Percentiles rank a stretch among this genome's conserved stretches.
These are phyloP conservation scores for Pseudocercospora fijiensis DNA, from an alignment of 2,329 filamentous ascomycete genomes.

Conservation along the genomic window DNA sequence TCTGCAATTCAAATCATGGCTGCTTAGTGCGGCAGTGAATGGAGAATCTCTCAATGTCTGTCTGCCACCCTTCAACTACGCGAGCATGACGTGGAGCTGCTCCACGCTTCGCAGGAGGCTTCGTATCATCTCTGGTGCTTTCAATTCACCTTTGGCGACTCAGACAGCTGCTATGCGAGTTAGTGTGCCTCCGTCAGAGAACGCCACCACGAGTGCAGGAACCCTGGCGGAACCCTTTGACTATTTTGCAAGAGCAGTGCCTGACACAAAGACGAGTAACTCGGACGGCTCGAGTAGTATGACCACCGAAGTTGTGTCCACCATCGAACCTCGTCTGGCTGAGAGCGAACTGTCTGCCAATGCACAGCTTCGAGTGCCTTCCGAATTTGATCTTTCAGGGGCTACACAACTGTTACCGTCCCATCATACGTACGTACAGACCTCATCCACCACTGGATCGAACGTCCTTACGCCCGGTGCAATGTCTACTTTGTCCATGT, in stretches of 20 bases:
- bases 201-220: conserved; percentile 1
- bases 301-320: conserved; percentile 26
- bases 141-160: conserved; percentile 26
- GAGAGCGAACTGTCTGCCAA: background rate
- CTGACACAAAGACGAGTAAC: conserved; percentile 9
- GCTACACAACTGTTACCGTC: conserved; percentile 28
- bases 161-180: conserved; percentile 31
- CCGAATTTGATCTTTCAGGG: conserved; percentile 23
- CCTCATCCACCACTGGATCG: conserved; percentile 13
- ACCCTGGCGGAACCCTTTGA: conserved; percentile 27
- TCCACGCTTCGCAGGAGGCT: conserved; percentile 68
- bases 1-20: conserved; percentile 68
- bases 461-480: conserved; percentile 20
- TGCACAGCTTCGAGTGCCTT: conserved; percentile 9
- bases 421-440: conserved; percentile 31
- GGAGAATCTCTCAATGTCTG: conserved; percentile 55
- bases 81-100: conserved; percentile 67
- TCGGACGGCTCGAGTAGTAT: conserved; percentile 18
- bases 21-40: conserved; percentile 56
- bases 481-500: conserved; percentile 16
- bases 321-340: conserved; percentile 25
- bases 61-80: conserved; percentile 60
- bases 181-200: conserved; percentile 22
- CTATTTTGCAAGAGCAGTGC: conserved; percentile 31
- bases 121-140: conserved; percentile 63